Evolutionary conservation across 495 filamentous ascomycete genomes (phyloP), one percentile per base, ranked within the genome.

Genomic region (Penicillium lividum): DNA sequence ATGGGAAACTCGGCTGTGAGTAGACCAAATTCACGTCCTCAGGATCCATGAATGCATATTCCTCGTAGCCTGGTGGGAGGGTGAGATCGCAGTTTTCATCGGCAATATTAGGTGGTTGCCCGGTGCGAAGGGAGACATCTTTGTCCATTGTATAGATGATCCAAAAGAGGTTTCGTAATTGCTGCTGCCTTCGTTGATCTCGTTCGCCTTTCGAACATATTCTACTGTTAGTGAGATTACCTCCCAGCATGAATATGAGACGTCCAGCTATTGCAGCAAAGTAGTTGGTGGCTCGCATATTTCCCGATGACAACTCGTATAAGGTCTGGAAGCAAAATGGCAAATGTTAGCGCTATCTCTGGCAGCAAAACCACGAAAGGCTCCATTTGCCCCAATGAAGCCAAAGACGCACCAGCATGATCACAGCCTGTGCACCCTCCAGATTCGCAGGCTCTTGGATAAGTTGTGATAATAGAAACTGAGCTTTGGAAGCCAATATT

Each of bases 81-180:
- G 79, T 78, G 16, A 84, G 65, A 60, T 83, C 80, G 61, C 81
- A 84, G 54, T 81, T 77, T 25, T 83, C 78, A 51, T 84, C 79
- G 11, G 68, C 65, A 38, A 83, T 77, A 3, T 69, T 63, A n/a
- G 80, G 78, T 7, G 80, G 80, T 59, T 80, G 79, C 6, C 80
- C 81, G 0, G 74, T 81, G 30, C 80, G 75, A 7, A 83, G 64
- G 0, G 75, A 67, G 10, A 82, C 60, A 46, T 83, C 80, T 58
- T 82, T 82, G 51, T 84, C 81, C 31, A 80, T 53, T 2, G 68
- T 74, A 49, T 81, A 84, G 67, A 77, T 77, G 4, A 83, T 64
- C 81, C 80, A 84, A 60, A 84, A 84, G 0, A 84, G 54, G 46
- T 75, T 75, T 0, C 81, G 78, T 0, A 82, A 60, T 13, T 79